Base-by-base conservation (phyloP, 2,329 filamentous ascomycete species). In the Colletotrichum sp. region DNA sequence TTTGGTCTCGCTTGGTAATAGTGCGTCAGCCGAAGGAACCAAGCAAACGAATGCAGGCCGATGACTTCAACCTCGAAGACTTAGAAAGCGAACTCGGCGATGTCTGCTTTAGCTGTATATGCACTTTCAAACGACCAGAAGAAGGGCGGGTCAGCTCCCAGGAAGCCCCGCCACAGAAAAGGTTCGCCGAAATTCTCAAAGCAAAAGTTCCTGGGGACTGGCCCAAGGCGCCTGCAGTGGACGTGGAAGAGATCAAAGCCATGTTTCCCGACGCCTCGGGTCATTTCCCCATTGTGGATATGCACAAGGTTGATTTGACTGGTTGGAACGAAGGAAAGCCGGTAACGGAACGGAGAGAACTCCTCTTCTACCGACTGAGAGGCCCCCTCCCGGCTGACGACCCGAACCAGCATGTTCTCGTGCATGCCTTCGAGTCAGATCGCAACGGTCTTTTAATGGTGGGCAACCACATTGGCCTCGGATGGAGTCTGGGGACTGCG, bases 261-360 rank as follows among this genome's bases (percentile, higher is more conserved):
- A 66, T 80, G 7, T 83, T 86, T 16, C 84, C 84, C 4, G 77
- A 81, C 55, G 77, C 82, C 3, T 80, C 83, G 2, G 87, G 87
- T 4, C 79, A 79, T 0, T 90, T 90, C 70, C 89, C 89, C 9
- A 81, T 85, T 1, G 81, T 90, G 4, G 85, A 89, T 62, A 89
- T 90, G 86, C 85, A 85, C 78, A 90, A 90, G 79, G 88, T 90
- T 9, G 88, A 90, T 77, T 87, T 90, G 85, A 75, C 74, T 1
- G 79, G 69, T 0, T 88, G 83, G 74, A 90, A 90, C 76, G 77
- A 79, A 11, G 82, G 75, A 1, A 84, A 82, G 61, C 80, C 84
- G 0, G 72, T 88, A 9, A 80, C 86, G 6, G 87, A 89, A 43
- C 81, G 85, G 8, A 83, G 86, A 21, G 86, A 90, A 76, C 80